Evolutionary conservation across 1,284 basidiomycete genomes (phyloP).

Genomic region (Xerocomus minutiporus): DNA sequence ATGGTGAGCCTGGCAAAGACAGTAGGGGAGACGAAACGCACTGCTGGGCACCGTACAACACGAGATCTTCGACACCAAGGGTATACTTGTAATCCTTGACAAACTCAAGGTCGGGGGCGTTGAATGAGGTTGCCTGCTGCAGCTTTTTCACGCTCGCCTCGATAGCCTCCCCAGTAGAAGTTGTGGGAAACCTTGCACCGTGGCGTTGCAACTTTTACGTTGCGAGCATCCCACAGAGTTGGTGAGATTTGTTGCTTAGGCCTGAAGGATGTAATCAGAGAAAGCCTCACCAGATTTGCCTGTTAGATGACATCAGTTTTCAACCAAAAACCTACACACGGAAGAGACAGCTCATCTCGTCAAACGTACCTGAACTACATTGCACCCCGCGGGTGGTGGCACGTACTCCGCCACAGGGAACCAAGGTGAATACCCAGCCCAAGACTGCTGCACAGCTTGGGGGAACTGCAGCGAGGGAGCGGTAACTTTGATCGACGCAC

Average conservation of each 20-base stretch:
- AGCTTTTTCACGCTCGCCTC: conserved; percentile 49
- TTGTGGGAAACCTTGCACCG: conserved; percentile 74
- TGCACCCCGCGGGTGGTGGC: conserved; percentile 12
- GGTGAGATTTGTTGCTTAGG: not conserved
- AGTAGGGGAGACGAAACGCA: conserved; percentile 35
- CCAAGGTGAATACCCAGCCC: conserved; percentile 18
- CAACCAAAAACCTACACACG: not conserved
- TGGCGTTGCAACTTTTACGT: conserved; percentile 68
- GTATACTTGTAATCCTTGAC: conserved; percentile 53
- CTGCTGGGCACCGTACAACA: conserved; percentile 69
- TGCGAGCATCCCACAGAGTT: not conserved
- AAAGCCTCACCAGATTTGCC: conserved; percentile 15
- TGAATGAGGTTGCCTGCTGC: conserved; percentile 39
- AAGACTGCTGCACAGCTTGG: conserved; percentile 12
- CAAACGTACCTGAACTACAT: conserved; percentile 17
- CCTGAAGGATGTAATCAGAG: not conserved
- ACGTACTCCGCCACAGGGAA: conserved; percentile 14
- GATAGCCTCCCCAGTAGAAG: conserved; percentile 43
- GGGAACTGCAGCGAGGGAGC: conserved; percentile 14
- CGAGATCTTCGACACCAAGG: conserved; percentile 56
- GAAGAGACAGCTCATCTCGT: not conserved
- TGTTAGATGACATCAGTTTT: not conserved
- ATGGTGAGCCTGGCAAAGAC: no score
- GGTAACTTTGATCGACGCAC: conserved; percentile 8
- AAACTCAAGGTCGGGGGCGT: conserved; percentile 52